Evolutionary conservation across 176 grass and related monocot species (phyloP).

Genomic region (Bothriochloa decipiens): DNA sequence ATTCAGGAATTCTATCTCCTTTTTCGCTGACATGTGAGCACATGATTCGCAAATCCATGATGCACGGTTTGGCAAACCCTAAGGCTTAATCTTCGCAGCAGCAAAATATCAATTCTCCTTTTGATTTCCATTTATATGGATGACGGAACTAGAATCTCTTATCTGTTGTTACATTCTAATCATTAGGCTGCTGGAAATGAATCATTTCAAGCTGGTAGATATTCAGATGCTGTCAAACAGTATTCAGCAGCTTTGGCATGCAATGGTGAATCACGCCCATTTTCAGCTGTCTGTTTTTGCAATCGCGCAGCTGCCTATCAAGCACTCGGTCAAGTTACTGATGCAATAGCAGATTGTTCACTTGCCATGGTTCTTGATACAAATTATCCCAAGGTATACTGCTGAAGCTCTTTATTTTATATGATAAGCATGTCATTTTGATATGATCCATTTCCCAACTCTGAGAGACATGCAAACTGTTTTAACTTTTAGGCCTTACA

Average conservation of each 20-base stretch:
- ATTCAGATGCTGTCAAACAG: constrained; percentile 79
- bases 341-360: constrained; percentile 96
- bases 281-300: constrained; percentile 82
- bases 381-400: constrained; percentile 82
- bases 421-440: constrained; percentile 15
- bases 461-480: background rate
- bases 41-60: background rate
- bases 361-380: constrained; percentile 93
- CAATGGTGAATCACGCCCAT: constrained; percentile 75
- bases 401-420: constrained; percentile 22
- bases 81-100: background rate
- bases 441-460: constrained; percentile 6
- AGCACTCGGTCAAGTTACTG: constrained; percentile 90
- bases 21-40: background rate
- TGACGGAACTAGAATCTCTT: constrained; percentile 1
- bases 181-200: constrained; percentile 83
- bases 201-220: constrained; percentile 81
- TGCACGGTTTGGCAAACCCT: background rate
- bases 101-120: background rate
- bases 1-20: background rate
- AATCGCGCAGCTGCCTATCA: constrained; percentile 97
- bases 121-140: constrained; percentile 3
- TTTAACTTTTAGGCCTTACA: constrained; percentile 1
- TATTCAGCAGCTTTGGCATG: constrained; percentile 80
- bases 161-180: constrained; percentile 29